Base-by-base conservation (phyloP, 257 asterid genomes). In the Verbena officinalis region DNA sequence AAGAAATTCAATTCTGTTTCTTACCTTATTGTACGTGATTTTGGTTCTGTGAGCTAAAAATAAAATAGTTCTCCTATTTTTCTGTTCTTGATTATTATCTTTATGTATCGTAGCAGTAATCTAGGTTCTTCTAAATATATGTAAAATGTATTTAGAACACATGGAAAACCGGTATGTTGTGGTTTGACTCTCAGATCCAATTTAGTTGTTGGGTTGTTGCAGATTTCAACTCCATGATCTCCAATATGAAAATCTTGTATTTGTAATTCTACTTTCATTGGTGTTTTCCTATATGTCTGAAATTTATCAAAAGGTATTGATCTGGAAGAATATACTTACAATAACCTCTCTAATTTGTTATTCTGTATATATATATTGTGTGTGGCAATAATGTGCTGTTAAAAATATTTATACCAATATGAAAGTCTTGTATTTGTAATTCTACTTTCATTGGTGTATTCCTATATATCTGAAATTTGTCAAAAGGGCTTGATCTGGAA, bases 1-100 rank as follows among this genome's bases (percentile, higher is more conserved):
- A 81, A 82, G 95, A 53, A 60, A 40, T 55, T 23, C 20, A 36
- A 33, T 33, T 10, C 48, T 39, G 70, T 30, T 40, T 55, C 24
- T 34, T 23, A n/a, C 24, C 38, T 27, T 44, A 7, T 53, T 61
- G 22, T 21, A 63, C 20, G 15, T 54, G 57, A 13, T 70, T 31
- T 44, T 11, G 12, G 57, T 21, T 23, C 57, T 12, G 14, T 30
- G 40, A 19, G 1, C 38, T 23, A 52, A 0, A 27, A 23, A 23
- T 5, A 27, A n/a, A n/a, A n/a, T n/a, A n/a, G n/a, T 27, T 27
- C n/a, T 13, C 19, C 13, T 9, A 11, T 5, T 36, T 48, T 52
- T 23, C 6, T 6, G n/a, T 6, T 24, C 45, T 14, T 61, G 10
- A 4, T 24, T 2, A 33, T 14, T 31, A 34, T 56, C 49, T 7